phyloP scores from a whole-genome alignment of 805 yeast genomes.

The Zygosaccharomyces gambellarensis region DNA sequence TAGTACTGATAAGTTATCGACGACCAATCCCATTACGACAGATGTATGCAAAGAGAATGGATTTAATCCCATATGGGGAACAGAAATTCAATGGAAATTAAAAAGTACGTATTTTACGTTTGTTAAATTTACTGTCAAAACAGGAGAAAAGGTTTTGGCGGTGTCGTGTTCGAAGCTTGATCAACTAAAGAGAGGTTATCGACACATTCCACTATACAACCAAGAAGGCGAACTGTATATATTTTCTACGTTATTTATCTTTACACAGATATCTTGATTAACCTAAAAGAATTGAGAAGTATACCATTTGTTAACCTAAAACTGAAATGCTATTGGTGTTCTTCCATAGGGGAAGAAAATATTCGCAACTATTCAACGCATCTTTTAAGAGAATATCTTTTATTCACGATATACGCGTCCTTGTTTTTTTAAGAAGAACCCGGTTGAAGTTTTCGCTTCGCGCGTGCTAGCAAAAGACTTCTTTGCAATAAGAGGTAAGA shows the following conservation, averaged over 20 bases:
- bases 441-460: slow-evolving; percentile 3
- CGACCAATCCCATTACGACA: slow-evolving; percentile 20
- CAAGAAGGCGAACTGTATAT: slow-evolving; percentile 72
- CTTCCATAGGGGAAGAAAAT: neutral
- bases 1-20: slow-evolving; percentile 7
- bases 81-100: slow-evolving; percentile 41
- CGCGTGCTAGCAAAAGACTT: neutral
- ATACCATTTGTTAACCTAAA: neutral
- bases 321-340: neutral
- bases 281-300: neutral
- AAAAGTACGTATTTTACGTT: slow-evolving; percentile 47
- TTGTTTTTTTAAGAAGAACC: neutral
- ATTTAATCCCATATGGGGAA: slow-evolving; percentile 82
- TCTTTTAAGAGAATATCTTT: neutral
- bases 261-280: slow-evolving; percentile 9
- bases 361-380: neutral
- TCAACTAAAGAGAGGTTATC: slow-evolving; percentile 70
- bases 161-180: slow-evolving; percentile 54
- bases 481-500: slow-evolving; percentile 5
- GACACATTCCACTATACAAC: slow-evolving; percentile 76
- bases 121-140: slow-evolving; percentile 47
- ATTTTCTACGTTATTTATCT: slow-evolving; percentile 52
- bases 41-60: slow-evolving; percentile 59
- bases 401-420: neutral
- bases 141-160: slow-evolving; percentile 48